Percentiles rank a stretch among this genome's conserved stretches.
Evolutionary conservation across 805 yeast species (phyloP).

Genomic region (Wickerhamiella qilinensis): DNA sequence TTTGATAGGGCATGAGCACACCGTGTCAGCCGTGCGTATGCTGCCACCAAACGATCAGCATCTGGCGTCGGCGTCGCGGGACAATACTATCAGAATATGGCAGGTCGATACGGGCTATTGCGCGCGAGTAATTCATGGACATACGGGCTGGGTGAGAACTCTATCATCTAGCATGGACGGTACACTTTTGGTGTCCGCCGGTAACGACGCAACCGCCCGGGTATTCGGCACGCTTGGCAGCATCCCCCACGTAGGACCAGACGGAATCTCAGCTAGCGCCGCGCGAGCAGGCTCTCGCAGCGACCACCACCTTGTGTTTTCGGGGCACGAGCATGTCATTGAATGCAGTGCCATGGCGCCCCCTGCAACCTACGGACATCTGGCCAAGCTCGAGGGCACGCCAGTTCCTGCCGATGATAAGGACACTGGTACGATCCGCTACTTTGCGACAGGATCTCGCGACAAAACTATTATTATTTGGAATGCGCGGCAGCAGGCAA

Average conservation of each 20-base stretch:
- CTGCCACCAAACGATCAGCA: conserved; percentile 28
- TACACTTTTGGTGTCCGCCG: conserved; percentile 8
- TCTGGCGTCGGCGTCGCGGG: conserved; percentile 66
- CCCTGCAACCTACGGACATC: conserved; percentile 26
- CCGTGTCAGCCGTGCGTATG: conserved; percentile 47
- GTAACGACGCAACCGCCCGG: conserved; percentile 10
- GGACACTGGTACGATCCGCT: conserved; percentile 26
- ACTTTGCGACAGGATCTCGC: conserved; percentile 64
- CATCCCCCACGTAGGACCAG: not conserved
- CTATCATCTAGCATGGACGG: conserved; percentile 25
- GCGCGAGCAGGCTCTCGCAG: conserved; percentile 29
- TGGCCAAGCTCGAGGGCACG: conserved; percentile 31
- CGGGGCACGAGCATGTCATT: conserved; percentile 73
- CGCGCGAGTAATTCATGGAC: conserved; percentile 51
- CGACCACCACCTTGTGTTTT: conserved; percentile 45
- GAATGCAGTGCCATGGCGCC: conserved; percentile 63
- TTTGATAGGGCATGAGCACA: conserved; percentile 74
- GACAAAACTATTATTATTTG: conserved; percentile 63
- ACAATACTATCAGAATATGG: conserved; percentile 75
- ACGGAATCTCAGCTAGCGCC: not conserved
- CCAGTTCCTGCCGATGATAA: conserved; percentile 17
- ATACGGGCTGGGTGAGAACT: conserved; percentile 76
- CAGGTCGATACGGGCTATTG: conserved; percentile 52
- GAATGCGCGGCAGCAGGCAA: conserved; percentile 47
- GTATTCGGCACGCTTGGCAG: not conserved